Percentiles rank a stretch among this genome's conserved stretches.
phyloP scores from a whole-genome alignment of 148 eudicot genomes.

The Amaranthus cruentus region DNA sequence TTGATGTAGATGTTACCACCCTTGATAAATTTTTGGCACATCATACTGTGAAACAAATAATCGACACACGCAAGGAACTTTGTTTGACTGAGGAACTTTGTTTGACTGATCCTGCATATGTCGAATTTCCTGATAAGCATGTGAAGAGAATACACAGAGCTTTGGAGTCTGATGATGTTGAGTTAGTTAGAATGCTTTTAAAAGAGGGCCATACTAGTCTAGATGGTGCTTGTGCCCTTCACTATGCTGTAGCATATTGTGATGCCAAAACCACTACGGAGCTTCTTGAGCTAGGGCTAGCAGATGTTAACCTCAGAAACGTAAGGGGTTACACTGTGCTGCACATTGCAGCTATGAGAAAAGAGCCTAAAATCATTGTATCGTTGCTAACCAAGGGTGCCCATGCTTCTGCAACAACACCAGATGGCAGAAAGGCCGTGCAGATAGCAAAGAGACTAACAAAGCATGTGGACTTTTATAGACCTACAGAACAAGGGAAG shows the following conservation, averaged over 20 bases:
- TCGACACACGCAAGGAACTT: slow-evolving; percentile 48
- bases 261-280: slow-evolving; percentile 68
- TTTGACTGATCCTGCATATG: slow-evolving; percentile 36
- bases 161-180: slow-evolving; percentile 86
- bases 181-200: slow-evolving; percentile 69
- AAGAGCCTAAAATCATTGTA: slow-evolving; percentile 85
- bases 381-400: slow-evolving; percentile 92
- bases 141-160: slow-evolving; percentile 86
- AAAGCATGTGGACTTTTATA: slow-evolving; percentile 45
- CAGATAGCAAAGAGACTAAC: slow-evolving; percentile 78
- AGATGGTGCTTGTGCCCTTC: slow-evolving; percentile 79
- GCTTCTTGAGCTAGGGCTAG: slow-evolving; percentile 79
- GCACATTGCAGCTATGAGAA: slow-evolving; percentile 90
- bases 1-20: slow-evolving; percentile 63
- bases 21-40: slow-evolving; percentile 62
- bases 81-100: slow-evolving; percentile 50
- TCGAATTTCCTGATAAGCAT: slow-evolving; percentile 62
- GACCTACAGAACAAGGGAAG: slow-evolving; percentile 58
- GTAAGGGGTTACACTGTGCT: slow-evolving; percentile 68
- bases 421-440: slow-evolving; percentile 80
- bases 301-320: slow-evolving; percentile 63
- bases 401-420: slow-evolving; percentile 61
- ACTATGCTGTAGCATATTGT: slow-evolving; percentile 89
- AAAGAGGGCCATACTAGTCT: slow-evolving; percentile 67
- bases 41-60: slow-evolving; percentile 53